These are phyloP conservation scores for Ochetophila trinervis DNA, from an alignment of 306 rosid species.

Conservation along the genomic window DNA sequence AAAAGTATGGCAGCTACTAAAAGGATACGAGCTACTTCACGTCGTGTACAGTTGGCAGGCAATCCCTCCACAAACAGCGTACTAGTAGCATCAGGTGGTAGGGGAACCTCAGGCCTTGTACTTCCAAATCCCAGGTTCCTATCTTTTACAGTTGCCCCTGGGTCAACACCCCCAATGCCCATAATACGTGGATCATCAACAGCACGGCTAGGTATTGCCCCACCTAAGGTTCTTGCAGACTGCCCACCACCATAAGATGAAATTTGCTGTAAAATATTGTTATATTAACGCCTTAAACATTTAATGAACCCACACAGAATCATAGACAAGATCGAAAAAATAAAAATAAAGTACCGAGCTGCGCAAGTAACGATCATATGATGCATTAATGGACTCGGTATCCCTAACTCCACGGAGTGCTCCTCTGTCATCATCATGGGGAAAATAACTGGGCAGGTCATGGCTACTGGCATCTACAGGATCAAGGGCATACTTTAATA, in stretches of 20 bases:
- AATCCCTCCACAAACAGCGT: constrained; percentile 95
- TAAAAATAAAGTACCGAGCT: constrained; percentile 58
- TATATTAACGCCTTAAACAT: constrained; percentile 27
- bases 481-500: constrained; percentile 31
- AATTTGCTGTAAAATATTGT: constrained; percentile 54
- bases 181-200: constrained; percentile 61
- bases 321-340: constrained; percentile 14
- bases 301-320: neutral
- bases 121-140: constrained; percentile 54
- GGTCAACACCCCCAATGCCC: constrained; percentile 58
- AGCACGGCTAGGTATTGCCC: constrained; percentile 52
- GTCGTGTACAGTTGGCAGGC: constrained; percentile 80
- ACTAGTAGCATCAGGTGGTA: constrained; percentile 92
- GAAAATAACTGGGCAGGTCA: constrained; percentile 62
- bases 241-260: constrained; percentile 72
- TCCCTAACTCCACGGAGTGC: constrained; percentile 70
- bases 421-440: constrained; percentile 79
- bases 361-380: constrained; percentile 89
- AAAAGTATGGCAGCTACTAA: constrained; percentile 4
- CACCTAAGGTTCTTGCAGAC: constrained; percentile 63
- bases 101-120: constrained; percentile 70
- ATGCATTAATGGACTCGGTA: constrained; percentile 89
- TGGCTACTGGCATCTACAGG: constrained; percentile 67
- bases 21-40: constrained; percentile 99
- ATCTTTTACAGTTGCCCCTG: constrained; percentile 58